Conservation (phyloP, 148 eudicot species). For the Chenopodium suecicum region DNA sequence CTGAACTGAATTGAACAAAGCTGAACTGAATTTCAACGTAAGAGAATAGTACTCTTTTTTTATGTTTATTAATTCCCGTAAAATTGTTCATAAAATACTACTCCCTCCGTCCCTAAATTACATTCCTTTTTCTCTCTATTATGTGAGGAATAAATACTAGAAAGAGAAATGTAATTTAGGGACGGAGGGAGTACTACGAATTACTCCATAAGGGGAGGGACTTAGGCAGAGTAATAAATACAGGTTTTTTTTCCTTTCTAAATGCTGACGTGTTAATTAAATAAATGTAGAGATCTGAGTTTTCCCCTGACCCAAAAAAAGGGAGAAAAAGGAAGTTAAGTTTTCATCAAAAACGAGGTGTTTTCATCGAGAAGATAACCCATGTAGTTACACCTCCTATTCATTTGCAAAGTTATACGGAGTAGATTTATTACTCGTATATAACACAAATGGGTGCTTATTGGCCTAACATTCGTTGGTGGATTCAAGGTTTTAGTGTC, state of each 20-base stretch:
- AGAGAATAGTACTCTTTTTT: too few relatives aligned
- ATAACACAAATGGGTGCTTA: not conserved
- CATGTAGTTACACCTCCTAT: not conserved
- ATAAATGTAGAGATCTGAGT: not conserved
- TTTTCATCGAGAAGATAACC: conserved; percentile 22
- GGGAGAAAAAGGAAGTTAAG: not conserved
- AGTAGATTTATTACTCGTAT: not conserved
- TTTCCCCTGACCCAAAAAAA: not conserved
- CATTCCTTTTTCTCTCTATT: too few relatives aligned
- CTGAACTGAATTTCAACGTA: too few relatives aligned
- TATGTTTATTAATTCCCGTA: too few relatives aligned
- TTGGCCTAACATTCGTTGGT: conserved; percentile 30
- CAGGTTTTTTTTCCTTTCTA: not conserved
- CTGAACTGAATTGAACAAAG: too few relatives aligned
- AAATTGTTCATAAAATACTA: too few relatives aligned
- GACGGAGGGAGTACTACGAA: too few relatives aligned
- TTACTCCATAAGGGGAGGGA: too few relatives aligned
- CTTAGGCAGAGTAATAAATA: too few relatives aligned
- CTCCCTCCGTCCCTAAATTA: too few relatives aligned
- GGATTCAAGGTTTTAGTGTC: conserved; percentile 20
- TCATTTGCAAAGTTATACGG: not conserved
- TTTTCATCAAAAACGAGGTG: conserved; percentile 2
- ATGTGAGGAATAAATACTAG: too few relatives aligned
- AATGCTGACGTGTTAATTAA: not conserved
- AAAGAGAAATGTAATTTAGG: too few relatives aligned